Conservation (phyloP, 768 basidiomycete genomes). For the Botryobasidium botryosum region DNA sequence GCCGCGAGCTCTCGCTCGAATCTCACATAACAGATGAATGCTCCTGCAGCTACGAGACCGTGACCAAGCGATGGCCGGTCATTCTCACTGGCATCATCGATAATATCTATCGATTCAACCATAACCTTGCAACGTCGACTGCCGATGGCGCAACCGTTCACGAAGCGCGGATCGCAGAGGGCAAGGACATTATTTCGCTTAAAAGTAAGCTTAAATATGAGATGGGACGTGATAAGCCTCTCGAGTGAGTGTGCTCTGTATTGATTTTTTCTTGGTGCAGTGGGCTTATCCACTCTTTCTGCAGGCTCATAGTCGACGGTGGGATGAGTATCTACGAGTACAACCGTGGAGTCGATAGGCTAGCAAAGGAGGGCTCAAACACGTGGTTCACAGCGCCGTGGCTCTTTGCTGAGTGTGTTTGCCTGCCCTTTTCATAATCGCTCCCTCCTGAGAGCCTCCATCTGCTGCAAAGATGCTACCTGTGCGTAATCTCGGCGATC, state of each 20-base stretch:
- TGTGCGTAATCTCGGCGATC: slow-evolving; percentile 28
- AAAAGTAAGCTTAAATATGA: slow-evolving; percentile 71
- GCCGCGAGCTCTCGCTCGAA: neutral
- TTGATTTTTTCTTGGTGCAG: neutral
- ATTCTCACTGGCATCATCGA: slow-evolving; percentile 74
- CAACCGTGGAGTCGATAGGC: slow-evolving; percentile 48
- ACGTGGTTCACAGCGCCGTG: slow-evolving; percentile 91
- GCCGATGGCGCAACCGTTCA: slow-evolving; percentile 13
- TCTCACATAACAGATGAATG: neutral
- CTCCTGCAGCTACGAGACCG: slow-evolving; percentile 49
- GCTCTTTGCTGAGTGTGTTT: slow-evolving; percentile 83
- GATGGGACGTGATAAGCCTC: slow-evolving; percentile 58
- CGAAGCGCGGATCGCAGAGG: slow-evolving; percentile 31
- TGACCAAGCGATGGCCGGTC: slow-evolving; percentile 45
- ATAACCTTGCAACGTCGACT: slow-evolving; percentile 32
- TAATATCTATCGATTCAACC: slow-evolving; percentile 50
- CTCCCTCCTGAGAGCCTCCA: neutral
- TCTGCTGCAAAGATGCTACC: slow-evolving; percentile 38
- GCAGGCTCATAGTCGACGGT: slow-evolving; percentile 36
- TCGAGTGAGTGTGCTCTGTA: slow-evolving; percentile 41
- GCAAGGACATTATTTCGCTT: slow-evolving; percentile 55
- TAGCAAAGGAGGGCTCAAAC: slow-evolving; percentile 31
- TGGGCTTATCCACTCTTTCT: neutral
- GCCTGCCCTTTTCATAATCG: neutral
- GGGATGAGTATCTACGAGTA: slow-evolving; percentile 54